These are phyloP conservation scores for Chlorophyllum brunneum DNA, from an alignment of 768 basidiomycete genomes.

Conservation along the genomic window DNA sequence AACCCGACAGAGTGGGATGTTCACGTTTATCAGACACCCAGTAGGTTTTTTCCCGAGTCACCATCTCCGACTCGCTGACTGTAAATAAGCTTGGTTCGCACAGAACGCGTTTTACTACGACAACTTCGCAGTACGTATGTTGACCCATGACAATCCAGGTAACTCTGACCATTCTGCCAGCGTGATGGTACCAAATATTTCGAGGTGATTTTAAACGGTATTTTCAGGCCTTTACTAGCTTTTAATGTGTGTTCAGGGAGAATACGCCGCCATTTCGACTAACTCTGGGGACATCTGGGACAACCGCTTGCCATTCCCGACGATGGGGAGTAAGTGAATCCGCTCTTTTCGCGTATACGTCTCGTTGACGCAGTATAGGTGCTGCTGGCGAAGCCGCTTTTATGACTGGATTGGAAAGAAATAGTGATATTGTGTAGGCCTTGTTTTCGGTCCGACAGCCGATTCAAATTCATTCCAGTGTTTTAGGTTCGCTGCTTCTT, in stretches of 20 bases:
- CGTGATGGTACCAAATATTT: slow-evolving; percentile 60
- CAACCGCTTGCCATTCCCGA: slow-evolving; percentile 53
- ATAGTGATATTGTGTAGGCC: slow-evolving; percentile 33
- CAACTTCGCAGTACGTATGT: slow-evolving; percentile 24
- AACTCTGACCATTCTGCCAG: slow-evolving; percentile 23
- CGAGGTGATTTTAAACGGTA: slow-evolving; percentile 30
- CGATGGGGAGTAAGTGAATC: slow-evolving; percentile 45
- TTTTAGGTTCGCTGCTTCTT: slow-evolving; percentile 56
- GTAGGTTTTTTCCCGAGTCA: slow-evolving; percentile 25
- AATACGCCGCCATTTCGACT: slow-evolving; percentile 59
- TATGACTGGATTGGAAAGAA: slow-evolving; percentile 64
- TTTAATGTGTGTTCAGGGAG: slow-evolving; percentile 37
- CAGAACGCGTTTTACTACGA: slow-evolving; percentile 40
- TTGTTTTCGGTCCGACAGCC: not conserved
- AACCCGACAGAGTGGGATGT: slow-evolving; percentile 51
- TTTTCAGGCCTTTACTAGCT: not conserved
- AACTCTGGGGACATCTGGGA: slow-evolving; percentile 47
- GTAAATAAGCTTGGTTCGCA: slow-evolving; percentile 35
- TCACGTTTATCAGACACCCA: slow-evolving; percentile 56
- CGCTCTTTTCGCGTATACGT: not conserved
- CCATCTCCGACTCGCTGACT: no score
- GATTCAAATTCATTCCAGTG: slow-evolving; percentile 18
- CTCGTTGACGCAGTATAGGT: slow-evolving; percentile 25
- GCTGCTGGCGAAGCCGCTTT: slow-evolving; percentile 59
- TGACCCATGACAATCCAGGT: not conserved